These are phyloP conservation scores for Schizochytrium sp. DNA, from an alignment of 108 stramenopile genomes.

Conservation along the genomic window DNA sequence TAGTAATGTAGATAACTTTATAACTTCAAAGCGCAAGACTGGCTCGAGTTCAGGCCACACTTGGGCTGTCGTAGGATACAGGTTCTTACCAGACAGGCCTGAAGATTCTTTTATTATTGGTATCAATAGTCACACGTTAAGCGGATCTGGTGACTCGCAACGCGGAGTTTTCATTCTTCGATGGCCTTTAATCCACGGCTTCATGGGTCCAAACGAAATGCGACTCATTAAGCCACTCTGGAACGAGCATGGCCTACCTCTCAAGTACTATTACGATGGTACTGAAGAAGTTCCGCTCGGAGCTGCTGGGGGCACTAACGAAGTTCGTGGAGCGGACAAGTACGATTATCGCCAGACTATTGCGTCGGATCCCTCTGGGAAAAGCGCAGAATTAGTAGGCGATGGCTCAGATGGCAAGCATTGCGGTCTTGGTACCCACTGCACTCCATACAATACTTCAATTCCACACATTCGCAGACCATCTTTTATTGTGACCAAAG, in stretches of 20 bases:
- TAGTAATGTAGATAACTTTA: not conserved
- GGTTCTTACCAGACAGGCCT: not conserved
- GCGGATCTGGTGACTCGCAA: not conserved
- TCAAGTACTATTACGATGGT: not conserved
- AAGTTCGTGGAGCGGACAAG: not conserved
- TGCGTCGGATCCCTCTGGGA: not conserved
- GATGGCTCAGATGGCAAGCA: not conserved
- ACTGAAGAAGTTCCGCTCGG: not conserved
- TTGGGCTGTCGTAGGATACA: not conserved
- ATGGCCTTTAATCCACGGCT: not conserved
- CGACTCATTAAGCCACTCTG: not conserved
- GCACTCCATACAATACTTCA: not conserved
- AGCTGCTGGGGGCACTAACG: not conserved
- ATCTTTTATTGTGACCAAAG: not conserved
- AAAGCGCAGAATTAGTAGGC: not conserved
- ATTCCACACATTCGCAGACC: not conserved
- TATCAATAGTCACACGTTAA: not conserved
- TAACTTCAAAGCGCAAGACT: not conserved
- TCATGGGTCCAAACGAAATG: not conserved
- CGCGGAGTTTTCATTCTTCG: not conserved
- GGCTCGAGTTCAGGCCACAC: not conserved
- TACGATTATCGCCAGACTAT: not conserved
- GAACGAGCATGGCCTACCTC: not conserved
- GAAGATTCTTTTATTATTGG: not conserved
- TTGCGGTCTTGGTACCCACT: not conserved